Evolutionary conservation across 1,284 basidiomycete species (phyloP).

Genomic region (Anthracocystis panici-leucophaei): DNA sequence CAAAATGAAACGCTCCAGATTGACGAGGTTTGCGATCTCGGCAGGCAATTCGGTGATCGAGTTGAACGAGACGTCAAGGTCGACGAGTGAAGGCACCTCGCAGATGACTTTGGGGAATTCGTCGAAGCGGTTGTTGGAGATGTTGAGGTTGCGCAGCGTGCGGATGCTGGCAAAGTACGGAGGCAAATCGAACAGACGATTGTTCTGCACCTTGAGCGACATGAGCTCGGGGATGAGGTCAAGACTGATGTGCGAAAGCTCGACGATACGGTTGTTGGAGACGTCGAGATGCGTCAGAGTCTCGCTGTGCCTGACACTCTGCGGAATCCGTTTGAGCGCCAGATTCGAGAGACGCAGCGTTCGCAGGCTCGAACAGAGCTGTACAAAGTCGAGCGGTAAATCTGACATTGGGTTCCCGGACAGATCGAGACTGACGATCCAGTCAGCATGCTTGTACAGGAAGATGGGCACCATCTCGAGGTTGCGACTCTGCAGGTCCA

Average conservation of each 20-base stretch:
- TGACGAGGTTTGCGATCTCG: constrained; percentile 78
- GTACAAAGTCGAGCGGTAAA: constrained; percentile 95
- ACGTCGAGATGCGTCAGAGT: constrained; percentile 87
- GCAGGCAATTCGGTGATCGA: constrained; percentile 84
- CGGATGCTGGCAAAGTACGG: constrained; percentile 83
- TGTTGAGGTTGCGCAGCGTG: constrained; percentile 83
- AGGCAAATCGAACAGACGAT: constrained; percentile 88
- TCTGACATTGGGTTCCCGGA: constrained; percentile 96
- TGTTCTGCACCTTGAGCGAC: constrained; percentile 88
- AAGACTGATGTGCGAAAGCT: constrained; percentile 86
- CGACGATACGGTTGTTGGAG: constrained; percentile 90
- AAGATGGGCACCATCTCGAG: constrained; percentile 91
- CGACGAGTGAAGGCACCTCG: constrained; percentile 79
- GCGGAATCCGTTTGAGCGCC: constrained; percentile 93
- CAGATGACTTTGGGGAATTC: constrained; percentile 83
- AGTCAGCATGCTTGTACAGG: constrained; percentile 86
- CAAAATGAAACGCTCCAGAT: constrained; percentile 63
- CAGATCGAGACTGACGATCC: constrained; percentile 87
- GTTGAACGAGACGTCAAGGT: constrained; percentile 97
- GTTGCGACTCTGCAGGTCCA: constrained; percentile 86
- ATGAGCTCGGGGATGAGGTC: constrained; percentile 81
- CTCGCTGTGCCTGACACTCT: constrained; percentile 81
- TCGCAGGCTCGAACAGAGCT: constrained; percentile 84
- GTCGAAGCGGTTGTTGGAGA: constrained; percentile 96
- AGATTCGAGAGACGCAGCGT: constrained; percentile 91